These are phyloP conservation scores for Elsinoe australis DNA, from an alignment of 2,329 filamentous ascomycete genomes.

Conservation along the genomic window DNA sequence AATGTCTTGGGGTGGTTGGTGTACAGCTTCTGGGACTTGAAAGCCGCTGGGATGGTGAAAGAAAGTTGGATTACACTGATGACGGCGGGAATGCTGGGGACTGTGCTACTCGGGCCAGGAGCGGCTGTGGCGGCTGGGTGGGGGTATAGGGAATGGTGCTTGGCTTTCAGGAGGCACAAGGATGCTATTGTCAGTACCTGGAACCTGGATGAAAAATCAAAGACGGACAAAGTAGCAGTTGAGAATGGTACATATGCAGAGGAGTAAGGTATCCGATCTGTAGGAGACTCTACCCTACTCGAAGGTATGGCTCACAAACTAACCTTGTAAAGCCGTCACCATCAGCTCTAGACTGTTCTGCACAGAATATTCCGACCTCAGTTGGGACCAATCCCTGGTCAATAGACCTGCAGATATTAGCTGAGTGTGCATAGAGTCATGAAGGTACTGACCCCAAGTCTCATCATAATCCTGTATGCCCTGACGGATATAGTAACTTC, in stretches of 20 bases:
- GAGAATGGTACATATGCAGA: too few relatives aligned
- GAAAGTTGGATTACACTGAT: slow-evolving; percentile 25
- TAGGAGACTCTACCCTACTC: too few relatives aligned
- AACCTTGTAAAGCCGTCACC: not conserved
- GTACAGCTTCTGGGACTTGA: slow-evolving; percentile 31
- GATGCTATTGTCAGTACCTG: slow-evolving; percentile 20
- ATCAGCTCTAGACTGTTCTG: not conserved
- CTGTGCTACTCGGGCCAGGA: slow-evolving; percentile 28
- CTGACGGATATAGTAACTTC: slow-evolving; percentile 47
- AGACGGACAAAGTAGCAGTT: slow-evolving; percentile 1
- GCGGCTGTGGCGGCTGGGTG: slow-evolving; percentile 28
- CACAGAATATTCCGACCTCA: not conserved
- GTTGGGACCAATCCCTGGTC: slow-evolving; percentile 47
- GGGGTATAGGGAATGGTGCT: slow-evolving; percentile 32
- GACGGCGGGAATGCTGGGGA: slow-evolving; percentile 19
- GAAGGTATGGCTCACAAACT: too few relatives aligned
- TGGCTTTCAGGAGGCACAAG: slow-evolving; percentile 27
- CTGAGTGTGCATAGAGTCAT: slow-evolving; percentile 5
- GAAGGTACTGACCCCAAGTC: slow-evolving; percentile 37
- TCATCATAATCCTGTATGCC: slow-evolving; percentile 52
- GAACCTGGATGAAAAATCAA: not conserved
- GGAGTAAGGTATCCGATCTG: too few relatives aligned
- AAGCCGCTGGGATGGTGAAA: slow-evolving; percentile 26
- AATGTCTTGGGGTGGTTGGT: slow-evolving; percentile 29
- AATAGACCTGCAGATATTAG: slow-evolving; percentile 36